phyloP scores from a whole-genome alignment of 352 stramenopile genomes.

The Blastocystis sp. region DNA sequence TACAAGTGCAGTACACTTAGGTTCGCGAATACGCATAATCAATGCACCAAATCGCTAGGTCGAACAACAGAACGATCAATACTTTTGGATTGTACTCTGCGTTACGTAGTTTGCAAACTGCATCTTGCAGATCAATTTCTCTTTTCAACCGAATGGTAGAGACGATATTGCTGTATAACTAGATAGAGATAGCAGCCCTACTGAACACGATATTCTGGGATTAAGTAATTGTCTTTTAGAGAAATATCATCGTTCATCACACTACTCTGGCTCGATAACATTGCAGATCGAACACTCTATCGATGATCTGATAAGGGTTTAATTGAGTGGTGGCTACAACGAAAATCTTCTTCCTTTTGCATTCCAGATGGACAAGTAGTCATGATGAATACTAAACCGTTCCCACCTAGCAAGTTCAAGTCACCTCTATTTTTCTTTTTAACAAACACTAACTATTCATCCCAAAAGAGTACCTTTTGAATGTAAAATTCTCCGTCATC shows the following conservation, averaged over 20 bases:
- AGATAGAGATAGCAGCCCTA: not conserved
- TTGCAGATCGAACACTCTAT: not conserved
- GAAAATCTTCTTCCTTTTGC: not conserved
- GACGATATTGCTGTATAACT: conserved; percentile 81
- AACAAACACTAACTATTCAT: not conserved
- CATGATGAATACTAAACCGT: no score
- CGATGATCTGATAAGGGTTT: not conserved
- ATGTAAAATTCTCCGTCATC: conserved; percentile 38
- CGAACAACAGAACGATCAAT: not conserved
- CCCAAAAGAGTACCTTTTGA: conserved; percentile 15
- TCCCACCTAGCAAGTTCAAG: not conserved
- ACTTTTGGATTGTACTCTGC: conserved; percentile 98
- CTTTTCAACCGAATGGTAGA: conserved; percentile 87
- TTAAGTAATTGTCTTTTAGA: not conserved
- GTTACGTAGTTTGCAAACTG: conserved; percentile 91
- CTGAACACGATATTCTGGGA: conserved; percentile 35
- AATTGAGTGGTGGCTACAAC: not conserved
- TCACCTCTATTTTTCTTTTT: not conserved
- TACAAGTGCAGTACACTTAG: conserved; percentile 92
- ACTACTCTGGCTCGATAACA: not conserved
- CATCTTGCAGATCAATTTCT: conserved; percentile 89
- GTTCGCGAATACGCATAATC: conserved; percentile 87
- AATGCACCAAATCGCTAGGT: conserved; percentile 85
- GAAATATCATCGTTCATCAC: not conserved
- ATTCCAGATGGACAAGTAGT: not conserved